These are phyloP conservation scores for Pinus taeda DNA, from an alignment of 75 land plant genomes.

Conservation along the genomic window DNA sequence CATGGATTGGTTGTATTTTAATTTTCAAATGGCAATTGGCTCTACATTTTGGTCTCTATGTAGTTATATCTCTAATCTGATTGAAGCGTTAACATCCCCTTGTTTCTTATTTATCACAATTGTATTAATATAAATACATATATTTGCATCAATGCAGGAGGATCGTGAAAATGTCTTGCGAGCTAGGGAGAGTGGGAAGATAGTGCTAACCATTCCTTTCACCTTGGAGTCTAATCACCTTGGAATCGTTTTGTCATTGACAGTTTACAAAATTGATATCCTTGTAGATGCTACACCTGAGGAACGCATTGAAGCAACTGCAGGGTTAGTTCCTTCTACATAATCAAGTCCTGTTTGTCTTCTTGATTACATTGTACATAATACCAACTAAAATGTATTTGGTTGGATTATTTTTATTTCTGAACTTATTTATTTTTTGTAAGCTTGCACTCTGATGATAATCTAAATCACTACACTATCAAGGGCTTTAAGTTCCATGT, in stretches of 20 bases:
- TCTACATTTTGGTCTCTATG: neutral
- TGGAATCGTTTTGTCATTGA: conserved; percentile 89
- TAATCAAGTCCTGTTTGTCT: neutral
- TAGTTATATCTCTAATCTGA: neutral
- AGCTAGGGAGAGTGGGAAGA: conserved; percentile 84
- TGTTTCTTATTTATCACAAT: neutral
- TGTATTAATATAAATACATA: neutral
- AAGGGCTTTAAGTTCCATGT: neutral
- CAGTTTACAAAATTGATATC: conserved; percentile 73
- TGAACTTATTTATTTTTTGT: conserved; percentile 1
- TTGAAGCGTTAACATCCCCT: neutral
- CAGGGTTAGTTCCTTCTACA: conserved; percentile 47
- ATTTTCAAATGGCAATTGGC: neutral
- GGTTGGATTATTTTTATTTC: too few relatives aligned
- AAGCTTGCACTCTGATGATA: too few relatives aligned
- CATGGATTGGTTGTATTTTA: neutral
- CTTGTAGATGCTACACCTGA: conserved; percentile 71
- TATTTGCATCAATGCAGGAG: conserved; percentile 45
- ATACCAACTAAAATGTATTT: neutral
- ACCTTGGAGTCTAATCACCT: conserved; percentile 69
- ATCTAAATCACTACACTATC: conserved; percentile 1
- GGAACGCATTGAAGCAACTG: conserved; percentile 75
- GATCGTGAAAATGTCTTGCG: conserved; percentile 88
- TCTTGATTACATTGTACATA: neutral
- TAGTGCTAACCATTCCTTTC: conserved; percentile 85